phyloP scores from a whole-genome alignment of 495 filamentous ascomycete genomes.

The Penicillium taxi region DNA sequence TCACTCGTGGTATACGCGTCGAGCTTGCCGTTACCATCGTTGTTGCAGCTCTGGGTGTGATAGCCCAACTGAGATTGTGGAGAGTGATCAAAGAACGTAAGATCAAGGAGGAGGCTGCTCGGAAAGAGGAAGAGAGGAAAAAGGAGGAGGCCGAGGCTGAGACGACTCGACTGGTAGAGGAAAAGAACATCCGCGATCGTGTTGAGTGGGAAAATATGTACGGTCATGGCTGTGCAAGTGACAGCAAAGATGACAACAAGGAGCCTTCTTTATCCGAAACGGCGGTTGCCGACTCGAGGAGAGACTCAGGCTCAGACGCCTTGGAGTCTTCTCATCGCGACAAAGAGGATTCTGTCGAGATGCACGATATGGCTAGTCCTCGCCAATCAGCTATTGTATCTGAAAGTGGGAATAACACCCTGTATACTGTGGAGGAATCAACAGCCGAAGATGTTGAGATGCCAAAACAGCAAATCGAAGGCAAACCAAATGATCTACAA shows the following conservation, averaged over 20 bases:
- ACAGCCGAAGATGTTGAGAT: slow-evolving; percentile 1
- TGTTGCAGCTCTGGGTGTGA: slow-evolving; percentile 62
- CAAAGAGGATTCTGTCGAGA: slow-evolving; percentile 32
- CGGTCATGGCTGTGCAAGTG: slow-evolving; percentile 41
- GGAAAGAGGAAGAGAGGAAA: slow-evolving; percentile 47
- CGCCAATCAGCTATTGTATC: slow-evolving; percentile 16
- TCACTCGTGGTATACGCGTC: slow-evolving; percentile 78
- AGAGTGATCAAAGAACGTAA: slow-evolving; percentile 71
- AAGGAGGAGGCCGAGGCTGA: slow-evolving; percentile 65
- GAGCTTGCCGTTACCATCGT: slow-evolving; percentile 75
- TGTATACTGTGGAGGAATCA: slow-evolving; percentile 20
- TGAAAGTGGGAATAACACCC: slow-evolving; percentile 17
- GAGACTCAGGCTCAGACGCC: slow-evolving; percentile 20
- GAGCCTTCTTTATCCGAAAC: slow-evolving; percentile 20
- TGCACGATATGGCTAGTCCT: slow-evolving; percentile 25
- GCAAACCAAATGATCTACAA: too few species aligned
- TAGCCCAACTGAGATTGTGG: slow-evolving; percentile 85
- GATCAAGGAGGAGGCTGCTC: slow-evolving; percentile 49
- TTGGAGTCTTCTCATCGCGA: slow-evolving; percentile 13
- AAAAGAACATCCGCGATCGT: slow-evolving; percentile 57
- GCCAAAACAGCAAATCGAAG: background rate
- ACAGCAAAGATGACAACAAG: slow-evolving; percentile 14
- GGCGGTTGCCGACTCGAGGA: slow-evolving; percentile 23
- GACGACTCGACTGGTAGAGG: slow-evolving; percentile 58
- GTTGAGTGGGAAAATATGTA: slow-evolving; percentile 76